A percentile compares a stretch with the other conserved stretches of the same genome.
These are phyloP conservation scores for Ceratobasidium sp. DNA, from an alignment of 1,284 basidiomycete species.

Conservation along the genomic window DNA sequence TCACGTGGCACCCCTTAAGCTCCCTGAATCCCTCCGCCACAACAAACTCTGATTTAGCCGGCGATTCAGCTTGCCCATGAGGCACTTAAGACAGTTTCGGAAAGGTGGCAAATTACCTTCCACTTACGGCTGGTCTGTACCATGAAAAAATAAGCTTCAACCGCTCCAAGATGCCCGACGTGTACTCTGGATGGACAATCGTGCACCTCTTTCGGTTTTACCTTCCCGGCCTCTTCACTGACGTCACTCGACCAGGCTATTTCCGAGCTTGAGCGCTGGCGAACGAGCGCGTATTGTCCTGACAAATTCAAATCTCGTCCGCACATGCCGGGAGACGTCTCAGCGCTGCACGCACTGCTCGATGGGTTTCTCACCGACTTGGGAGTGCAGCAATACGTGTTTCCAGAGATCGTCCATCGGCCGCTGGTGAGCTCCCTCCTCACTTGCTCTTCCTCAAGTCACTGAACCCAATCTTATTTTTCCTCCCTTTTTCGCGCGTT, in stretches of 20 bases:
- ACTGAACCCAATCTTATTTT: not conserved
- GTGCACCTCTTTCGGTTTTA: not conserved
- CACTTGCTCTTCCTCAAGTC: not conserved
- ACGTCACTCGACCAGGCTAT: not conserved
- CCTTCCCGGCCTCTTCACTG: not conserved
- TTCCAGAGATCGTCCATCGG: slow-evolving; percentile 26
- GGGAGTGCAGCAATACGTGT: slow-evolving; percentile 24
- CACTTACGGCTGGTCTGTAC: not conserved
- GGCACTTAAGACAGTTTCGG: not conserved
- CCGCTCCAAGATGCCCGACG: slow-evolving; percentile 20
- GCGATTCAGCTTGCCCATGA: not conserved
- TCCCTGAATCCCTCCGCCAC: not conserved
- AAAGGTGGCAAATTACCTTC: not conserved
- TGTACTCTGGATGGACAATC: slow-evolving; percentile 35
- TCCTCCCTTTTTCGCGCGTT: too few species aligned
- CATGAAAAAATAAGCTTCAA: not conserved
- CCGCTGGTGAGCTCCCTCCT: not conserved
- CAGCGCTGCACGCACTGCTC: slow-evolving; percentile 18
- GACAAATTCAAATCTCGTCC: slow-evolving; percentile 12
- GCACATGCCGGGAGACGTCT: slow-evolving; percentile 20
- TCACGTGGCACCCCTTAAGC: slow-evolving; percentile 1
- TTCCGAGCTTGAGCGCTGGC: slow-evolving; percentile 11
- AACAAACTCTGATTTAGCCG: not conserved
- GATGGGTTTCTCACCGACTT: slow-evolving; percentile 5
- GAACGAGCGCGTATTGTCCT: slow-evolving; percentile 3